Percentiles rank a stretch among this genome's conserved stretches.
These are phyloP conservation scores for Rhodomyrtus tomentosa DNA, from an alignment of 345 rosid species.

Conservation along the genomic window DNA sequence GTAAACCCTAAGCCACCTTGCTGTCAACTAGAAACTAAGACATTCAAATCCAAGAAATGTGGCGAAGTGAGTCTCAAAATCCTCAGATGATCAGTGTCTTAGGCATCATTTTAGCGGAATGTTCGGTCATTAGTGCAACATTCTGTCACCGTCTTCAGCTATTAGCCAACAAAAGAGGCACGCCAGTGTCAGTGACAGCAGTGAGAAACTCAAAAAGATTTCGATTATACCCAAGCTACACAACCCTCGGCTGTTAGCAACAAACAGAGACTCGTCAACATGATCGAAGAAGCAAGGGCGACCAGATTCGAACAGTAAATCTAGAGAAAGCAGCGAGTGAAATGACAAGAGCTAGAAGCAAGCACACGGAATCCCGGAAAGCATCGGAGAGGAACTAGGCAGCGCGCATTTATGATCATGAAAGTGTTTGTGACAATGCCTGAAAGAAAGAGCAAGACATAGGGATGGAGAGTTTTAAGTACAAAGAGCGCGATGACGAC, in stretches of 20 bases:
- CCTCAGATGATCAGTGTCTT: neutral
- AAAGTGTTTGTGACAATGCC: neutral
- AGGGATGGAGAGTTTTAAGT: neutral
- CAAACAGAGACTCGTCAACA: neutral
- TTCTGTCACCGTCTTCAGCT: neutral
- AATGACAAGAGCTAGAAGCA: neutral
- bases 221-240: neutral
- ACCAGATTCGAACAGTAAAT: neutral
- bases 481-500: conserved; percentile 31
- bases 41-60: neutral
- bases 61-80: neutral
- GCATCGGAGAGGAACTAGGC: neutral
- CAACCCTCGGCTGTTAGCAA: neutral
- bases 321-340: neutral
- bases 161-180: neutral
- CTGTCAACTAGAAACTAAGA: neutral
- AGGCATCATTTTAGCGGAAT: neutral
- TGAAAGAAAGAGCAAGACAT: neutral
- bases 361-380: neutral
- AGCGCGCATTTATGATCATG: neutral
- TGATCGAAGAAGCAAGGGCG: neutral
- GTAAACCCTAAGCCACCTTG: neutral
- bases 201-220: neutral
- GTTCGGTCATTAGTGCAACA: neutral
- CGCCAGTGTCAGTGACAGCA: neutral